A percentile compares a stretch with the other conserved stretches of the same genome.
Evolutionary conservation across 495 filamentous ascomycete species (phyloP).

Genomic region (Neurospora sp.): DNA sequence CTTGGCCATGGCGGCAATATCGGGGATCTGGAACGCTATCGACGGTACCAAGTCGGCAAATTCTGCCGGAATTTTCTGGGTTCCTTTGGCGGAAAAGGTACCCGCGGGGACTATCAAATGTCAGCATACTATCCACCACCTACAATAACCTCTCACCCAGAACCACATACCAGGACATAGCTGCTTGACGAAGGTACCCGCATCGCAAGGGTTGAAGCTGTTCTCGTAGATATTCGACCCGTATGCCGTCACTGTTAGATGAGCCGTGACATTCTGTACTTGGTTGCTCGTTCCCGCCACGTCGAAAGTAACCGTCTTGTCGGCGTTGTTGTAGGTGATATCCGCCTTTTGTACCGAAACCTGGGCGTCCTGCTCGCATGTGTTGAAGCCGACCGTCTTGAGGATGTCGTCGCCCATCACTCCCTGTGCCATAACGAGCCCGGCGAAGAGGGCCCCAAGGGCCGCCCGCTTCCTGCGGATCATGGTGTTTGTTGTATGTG

Average conservation of each 20-base stretch:
- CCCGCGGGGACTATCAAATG: constrained; percentile 55
- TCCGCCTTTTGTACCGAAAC: constrained; percentile 68
- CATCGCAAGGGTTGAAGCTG: constrained; percentile 71
- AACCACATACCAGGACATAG: constrained; percentile 69
- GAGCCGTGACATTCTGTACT: constrained; percentile 72
- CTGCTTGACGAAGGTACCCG: constrained; percentile 50
- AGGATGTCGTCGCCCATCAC: constrained; percentile 60
- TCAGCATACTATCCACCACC: constrained; percentile 25
- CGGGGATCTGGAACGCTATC: constrained; percentile 85
- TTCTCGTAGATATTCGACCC: constrained; percentile 74
- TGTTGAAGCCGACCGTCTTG: constrained; percentile 67
- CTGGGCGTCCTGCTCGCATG: constrained; percentile 53
- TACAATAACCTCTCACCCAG: background rate
- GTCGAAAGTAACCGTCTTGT: constrained; percentile 69
- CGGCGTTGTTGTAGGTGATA: constrained; percentile 66
- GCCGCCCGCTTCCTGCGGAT: background rate
- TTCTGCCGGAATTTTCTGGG: constrained; percentile 54
- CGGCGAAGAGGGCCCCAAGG: constrained; percentile 26
- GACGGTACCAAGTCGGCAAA: constrained; percentile 70
- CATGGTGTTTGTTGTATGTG: background rate
- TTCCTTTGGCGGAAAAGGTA: constrained; percentile 60
- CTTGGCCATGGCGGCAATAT: constrained; percentile 80
- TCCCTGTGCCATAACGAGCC: constrained; percentile 23
- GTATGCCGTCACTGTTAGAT: constrained; percentile 74
- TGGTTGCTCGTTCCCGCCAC: constrained; percentile 66